Conservation (phyloP, 2,329 filamentous ascomycete species). For the Hansfordia pulvinata region DNA sequence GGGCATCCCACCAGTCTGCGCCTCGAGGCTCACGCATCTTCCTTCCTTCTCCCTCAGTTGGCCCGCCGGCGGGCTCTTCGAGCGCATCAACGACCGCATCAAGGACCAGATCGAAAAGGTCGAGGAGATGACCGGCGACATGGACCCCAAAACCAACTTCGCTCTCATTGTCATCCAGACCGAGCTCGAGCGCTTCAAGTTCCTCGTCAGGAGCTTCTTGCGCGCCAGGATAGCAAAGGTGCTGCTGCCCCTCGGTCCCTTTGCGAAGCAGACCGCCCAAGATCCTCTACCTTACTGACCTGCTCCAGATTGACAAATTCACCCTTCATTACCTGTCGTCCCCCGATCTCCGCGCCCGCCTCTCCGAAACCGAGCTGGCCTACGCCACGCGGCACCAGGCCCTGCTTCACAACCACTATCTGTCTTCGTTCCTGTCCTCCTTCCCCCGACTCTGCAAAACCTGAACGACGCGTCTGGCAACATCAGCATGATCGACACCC, state of each 20-base stretch:
- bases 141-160: constrained; percentile 88
- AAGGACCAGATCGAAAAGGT: constrained; percentile 57
- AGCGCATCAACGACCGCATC: constrained; percentile 64
- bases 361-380: constrained; percentile 64
- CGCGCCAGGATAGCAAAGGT: constrained; percentile 82
- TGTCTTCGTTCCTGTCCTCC: constrained; percentile 66
- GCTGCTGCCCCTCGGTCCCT: constrained; percentile 17
- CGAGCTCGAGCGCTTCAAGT: constrained; percentile 89
- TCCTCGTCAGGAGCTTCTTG: constrained; percentile 70
- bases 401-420: constrained; percentile 73
- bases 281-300: constrained; percentile 2
- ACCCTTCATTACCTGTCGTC: constrained; percentile 59
- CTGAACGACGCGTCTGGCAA: constrained; percentile 85
- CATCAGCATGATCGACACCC: constrained; percentile 81
- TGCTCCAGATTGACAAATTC: constrained; percentile 56
- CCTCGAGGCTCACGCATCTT: not conserved
- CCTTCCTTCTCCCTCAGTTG: constrained; percentile 26
- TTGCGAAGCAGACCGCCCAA: not conserved
- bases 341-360: constrained; percentile 37
- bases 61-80: constrained; percentile 61
- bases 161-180: constrained; percentile 90
- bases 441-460: constrained; percentile 73
- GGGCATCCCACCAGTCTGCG: too few species aligned
- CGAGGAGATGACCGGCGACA: constrained; percentile 66
- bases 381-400: constrained; percentile 80